A percentile compares a stretch with the other conserved stretches of the same genome.
phyloP scores from a whole-genome alignment of 192 early-diverging fungal species.

The Linnemannia zychae region DNA sequence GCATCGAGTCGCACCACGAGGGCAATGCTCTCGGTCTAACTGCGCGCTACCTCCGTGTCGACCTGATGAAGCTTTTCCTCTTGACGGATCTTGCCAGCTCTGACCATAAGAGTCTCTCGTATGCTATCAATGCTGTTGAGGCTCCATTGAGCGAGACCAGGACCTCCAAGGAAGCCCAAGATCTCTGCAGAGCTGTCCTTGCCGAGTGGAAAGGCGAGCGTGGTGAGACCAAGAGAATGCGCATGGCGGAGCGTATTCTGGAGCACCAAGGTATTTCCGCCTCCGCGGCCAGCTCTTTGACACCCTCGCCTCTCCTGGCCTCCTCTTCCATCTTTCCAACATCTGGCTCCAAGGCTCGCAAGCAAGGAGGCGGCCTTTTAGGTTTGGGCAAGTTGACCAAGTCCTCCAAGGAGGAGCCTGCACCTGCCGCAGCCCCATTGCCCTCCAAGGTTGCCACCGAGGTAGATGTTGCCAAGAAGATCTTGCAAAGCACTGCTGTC shows the following conservation, averaged over 20 bases:
- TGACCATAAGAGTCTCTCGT: constrained; percentile 36
- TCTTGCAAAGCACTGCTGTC: constrained; percentile 33
- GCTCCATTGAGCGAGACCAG: constrained; percentile 52
- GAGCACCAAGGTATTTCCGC: constrained; percentile 37
- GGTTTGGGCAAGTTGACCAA: constrained; percentile 32
- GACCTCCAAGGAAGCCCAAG: constrained; percentile 29
- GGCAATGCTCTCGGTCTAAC: constrained; percentile 49
- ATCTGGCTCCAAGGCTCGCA: constrained; percentile 15
- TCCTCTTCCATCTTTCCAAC: background rate
- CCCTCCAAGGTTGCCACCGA: constrained; percentile 28
- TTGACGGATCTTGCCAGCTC: constrained; percentile 46
- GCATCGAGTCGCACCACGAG: constrained; percentile 39
- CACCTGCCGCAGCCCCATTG: background rate
- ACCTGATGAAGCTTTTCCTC: constrained; percentile 48
- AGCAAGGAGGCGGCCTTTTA: constrained; percentile 34
- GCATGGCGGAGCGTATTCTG: constrained; percentile 54
- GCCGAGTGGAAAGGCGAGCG: constrained; percentile 49
- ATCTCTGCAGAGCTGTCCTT: constrained; percentile 24
- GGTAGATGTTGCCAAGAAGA: constrained; percentile 44
- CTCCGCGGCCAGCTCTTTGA: background rate
- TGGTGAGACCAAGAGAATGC: constrained; percentile 49
- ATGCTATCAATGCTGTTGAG: constrained; percentile 39
- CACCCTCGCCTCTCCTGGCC: constrained; percentile 17
- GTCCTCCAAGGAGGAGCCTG: constrained; percentile 16
- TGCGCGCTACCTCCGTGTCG: constrained; percentile 46